Percentiles rank a stretch among this genome's conserved stretches.
Evolutionary conservation across 495 filamentous ascomycete species (phyloP).

Genomic region (Penicillium egyptiacum): DNA sequence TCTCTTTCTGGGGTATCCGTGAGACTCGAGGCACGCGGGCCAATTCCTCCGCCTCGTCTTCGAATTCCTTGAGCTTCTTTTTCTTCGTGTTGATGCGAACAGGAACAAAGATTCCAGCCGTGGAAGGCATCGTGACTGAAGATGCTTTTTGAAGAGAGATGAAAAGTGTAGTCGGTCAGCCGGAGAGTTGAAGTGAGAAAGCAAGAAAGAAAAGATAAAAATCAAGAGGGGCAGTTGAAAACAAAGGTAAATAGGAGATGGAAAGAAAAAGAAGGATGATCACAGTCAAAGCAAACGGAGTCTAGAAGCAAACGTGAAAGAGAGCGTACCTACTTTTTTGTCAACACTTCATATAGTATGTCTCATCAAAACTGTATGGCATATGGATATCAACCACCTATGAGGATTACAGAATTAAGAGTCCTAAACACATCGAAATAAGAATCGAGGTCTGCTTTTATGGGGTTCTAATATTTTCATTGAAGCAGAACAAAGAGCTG

Average conservation of each 20-base stretch:
- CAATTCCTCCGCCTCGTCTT: neutral
- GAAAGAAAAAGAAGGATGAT: neutral
- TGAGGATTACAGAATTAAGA: neutral
- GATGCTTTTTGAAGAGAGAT: neutral
- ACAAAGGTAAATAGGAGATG: neutral
- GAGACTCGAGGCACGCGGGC: neutral
- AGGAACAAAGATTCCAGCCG: neutral
- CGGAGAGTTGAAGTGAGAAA: neutral
- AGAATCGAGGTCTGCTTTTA: neutral
- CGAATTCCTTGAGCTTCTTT: neutral
- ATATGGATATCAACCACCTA: neutral
- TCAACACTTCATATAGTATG: neutral
- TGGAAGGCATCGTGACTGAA: neutral
- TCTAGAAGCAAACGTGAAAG: neutral
- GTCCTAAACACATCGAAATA: neutral
- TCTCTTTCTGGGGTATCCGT: neutral
- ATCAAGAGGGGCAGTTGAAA: neutral
- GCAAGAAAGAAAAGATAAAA: neutral
- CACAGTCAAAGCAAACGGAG: neutral
- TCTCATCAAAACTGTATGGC: neutral
- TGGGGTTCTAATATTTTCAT: neutral
- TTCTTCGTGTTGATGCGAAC: neutral
- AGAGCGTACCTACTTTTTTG: too few relatives aligned
- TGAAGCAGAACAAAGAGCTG: neutral
- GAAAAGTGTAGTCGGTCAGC: neutral